phyloP scores from a whole-genome alignment of 192 early-diverging fungal genomes.

The Thoreauomyces humboldtii region DNA sequence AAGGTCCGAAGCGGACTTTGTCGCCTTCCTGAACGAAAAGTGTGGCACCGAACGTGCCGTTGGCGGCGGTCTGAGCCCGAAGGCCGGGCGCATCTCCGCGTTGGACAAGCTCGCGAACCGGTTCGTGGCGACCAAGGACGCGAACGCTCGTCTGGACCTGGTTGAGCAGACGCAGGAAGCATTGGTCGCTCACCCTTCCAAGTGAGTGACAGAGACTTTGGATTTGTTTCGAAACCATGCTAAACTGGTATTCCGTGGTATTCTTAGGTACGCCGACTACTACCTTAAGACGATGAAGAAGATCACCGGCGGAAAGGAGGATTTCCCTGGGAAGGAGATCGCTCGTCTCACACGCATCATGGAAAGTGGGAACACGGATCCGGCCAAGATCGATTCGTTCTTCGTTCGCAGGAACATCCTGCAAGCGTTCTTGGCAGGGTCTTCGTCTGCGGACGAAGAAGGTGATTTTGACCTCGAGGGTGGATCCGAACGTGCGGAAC shows the following conservation, averaged over 20 bases:
- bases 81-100: slow-evolving; percentile 61
- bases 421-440: slow-evolving; percentile 19
- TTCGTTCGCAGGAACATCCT: slow-evolving; percentile 86
- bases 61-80: slow-evolving; percentile 63
- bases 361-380: slow-evolving; percentile 61
- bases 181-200: no score
- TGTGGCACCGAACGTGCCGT: slow-evolving; percentile 71
- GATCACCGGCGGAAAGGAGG: slow-evolving; percentile 57
- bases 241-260: no score
- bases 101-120: slow-evolving; percentile 59
- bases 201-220: neutral
- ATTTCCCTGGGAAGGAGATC: slow-evolving; percentile 76
- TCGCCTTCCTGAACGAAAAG: slow-evolving; percentile 82
- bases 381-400: slow-evolving; percentile 80
- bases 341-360: slow-evolving; percentile 79
- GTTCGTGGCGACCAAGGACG: slow-evolving; percentile 55
- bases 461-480: neutral
- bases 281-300: slow-evolving; percentile 94
- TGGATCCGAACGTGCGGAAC: no score
- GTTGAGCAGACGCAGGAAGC: slow-evolving; percentile 39
- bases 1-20: slow-evolving; percentile 69
- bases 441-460: neutral
- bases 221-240: no score
- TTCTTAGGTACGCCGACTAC: slow-evolving; percentile 67
- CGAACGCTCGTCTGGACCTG: slow-evolving; percentile 45